A percentile compares a stretch with the other conserved stretches of the same genome.
These are phyloP conservation scores for Fusarium pseudonygamai DNA, from an alignment of 2,329 filamentous ascomycete genomes.

Conservation along the genomic window DNA sequence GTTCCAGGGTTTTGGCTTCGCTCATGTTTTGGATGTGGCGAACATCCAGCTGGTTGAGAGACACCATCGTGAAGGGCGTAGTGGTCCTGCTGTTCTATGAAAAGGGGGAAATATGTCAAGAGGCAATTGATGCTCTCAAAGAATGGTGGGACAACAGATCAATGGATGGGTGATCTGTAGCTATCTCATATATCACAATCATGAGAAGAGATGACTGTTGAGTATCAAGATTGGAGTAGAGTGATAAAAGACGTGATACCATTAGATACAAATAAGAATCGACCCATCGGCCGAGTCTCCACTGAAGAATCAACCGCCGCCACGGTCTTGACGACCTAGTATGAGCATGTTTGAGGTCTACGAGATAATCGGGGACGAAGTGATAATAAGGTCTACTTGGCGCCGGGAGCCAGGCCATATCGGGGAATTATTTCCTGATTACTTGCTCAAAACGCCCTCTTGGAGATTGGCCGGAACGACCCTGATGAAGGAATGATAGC, in stretches of 20 bases:
- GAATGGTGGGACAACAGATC: neutral
- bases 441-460: constrained; percentile 35
- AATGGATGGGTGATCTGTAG: neutral
- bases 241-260: constrained; percentile 22
- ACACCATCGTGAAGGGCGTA: constrained; percentile 24
- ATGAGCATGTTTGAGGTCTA: constrained; percentile 31
- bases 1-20: constrained; percentile 48
- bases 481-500: constrained; percentile 18
- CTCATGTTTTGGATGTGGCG: constrained; percentile 56
- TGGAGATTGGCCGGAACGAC: constrained; percentile 10
- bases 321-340: neutral
- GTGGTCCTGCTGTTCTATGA: neutral
- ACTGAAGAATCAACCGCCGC: constrained; percentile 9
- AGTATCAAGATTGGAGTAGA: neutral
- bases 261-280: constrained; percentile 42
- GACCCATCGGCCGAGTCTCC: constrained; percentile 18
- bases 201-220: constrained; percentile 7
- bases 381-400: constrained; percentile 15
- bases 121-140: neutral
- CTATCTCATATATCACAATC: constrained; percentile 4
- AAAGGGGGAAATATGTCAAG: neutral
- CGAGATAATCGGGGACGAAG: constrained; percentile 3
- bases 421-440: constrained; percentile 31
- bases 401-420: constrained; percentile 37
- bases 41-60: constrained; percentile 36